phyloP scores from a whole-genome alignment of 1,284 basidiomycete genomes.

The Anthracocystis walkeri region DNA sequence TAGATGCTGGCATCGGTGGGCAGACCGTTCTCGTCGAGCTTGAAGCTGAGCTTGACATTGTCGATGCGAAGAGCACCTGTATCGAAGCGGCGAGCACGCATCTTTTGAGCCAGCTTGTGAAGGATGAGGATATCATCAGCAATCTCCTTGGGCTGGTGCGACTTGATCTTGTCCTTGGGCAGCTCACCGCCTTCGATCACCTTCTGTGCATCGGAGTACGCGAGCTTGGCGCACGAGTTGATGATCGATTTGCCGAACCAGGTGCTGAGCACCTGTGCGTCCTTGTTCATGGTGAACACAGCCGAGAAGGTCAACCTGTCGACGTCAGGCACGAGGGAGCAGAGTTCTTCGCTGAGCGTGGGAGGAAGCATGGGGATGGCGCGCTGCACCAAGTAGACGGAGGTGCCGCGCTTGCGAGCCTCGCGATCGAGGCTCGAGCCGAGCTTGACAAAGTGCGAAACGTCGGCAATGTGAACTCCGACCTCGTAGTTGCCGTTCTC shows the following conservation, averaged over 20 bases:
- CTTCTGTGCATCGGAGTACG: conserved; percentile 83
- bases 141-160: conserved; percentile 73
- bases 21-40: conserved; percentile 82
- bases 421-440: conserved; percentile 97
- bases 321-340: conserved; percentile 86
- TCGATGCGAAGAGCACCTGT: conserved; percentile 83
- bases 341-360: conserved; percentile 87
- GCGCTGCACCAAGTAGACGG: conserved; percentile 94
- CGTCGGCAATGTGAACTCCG: conserved; percentile 94
- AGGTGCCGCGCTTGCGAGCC: conserved; percentile 94
- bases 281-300: conserved; percentile 83
- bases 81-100: conserved; percentile 81
- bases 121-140: conserved; percentile 82
- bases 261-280: conserved; percentile 84
- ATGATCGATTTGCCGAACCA: conserved; percentile 94
- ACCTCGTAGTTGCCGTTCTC: conserved; percentile 92
- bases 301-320: conserved; percentile 85
- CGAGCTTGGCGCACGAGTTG: conserved; percentile 86
- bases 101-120: conserved; percentile 75
- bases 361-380: conserved; percentile 97
- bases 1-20: conserved; percentile 83
- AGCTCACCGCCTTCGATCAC: conserved; percentile 82
- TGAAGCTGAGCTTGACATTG: conserved; percentile 81
- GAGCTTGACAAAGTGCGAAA: conserved; percentile 92
- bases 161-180: conserved; percentile 70